Evolutionary conservation across 495 filamentous ascomycete genomes (phyloP), one percentile per base, ranked within the genome.

Genomic region (Penicillium roqueforti): DNA sequence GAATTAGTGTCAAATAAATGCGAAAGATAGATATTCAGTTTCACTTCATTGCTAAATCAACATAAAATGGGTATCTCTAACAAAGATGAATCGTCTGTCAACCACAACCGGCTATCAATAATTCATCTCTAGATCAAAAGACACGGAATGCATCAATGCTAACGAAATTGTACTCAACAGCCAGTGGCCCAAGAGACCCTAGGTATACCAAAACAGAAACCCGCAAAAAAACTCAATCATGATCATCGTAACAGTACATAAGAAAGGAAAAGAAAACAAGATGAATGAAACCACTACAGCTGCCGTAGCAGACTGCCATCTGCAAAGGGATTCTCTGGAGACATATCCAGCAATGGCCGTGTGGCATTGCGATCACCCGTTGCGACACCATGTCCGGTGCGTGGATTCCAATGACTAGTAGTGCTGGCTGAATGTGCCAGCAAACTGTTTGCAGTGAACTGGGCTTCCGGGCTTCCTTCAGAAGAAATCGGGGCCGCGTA

Each of bases 261-360:
- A 31, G 22, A 32, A 10, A 41, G 3, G 14, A 40, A 22, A 37
- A 14, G 8, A 14, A 31, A 31, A 20, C 3, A 20, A 41, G 23
- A 7, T 11, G 10, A 25, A 36, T 10, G 9, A 29, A 13, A 6
- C 28, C 11, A n/a, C 40, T 38, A 74, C 14, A 71, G 53, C 14
- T 68, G 61, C 13, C 63, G 61, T 5, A 85, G 69, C 46, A 85
- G 52, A 65, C 82, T 85, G 5, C 82, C 82, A 47, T 75, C 72
- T 7, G 68, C 77, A 59, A 84, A 85, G 18, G 71, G 69, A 26
- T 72, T 79, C 18, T 69, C 61, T 14, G 75, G 74, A 10, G 69
- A 69, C 58, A 85, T 54, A 59, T 84, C 80, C 20, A 85, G 60
- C 76, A 86, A 73, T 25, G 82, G 81, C 37, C 72, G 77, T 7